phyloP scores from a whole-genome alignment of 2,329 filamentous ascomycete genomes.

The Dothistroma pini region DNA sequence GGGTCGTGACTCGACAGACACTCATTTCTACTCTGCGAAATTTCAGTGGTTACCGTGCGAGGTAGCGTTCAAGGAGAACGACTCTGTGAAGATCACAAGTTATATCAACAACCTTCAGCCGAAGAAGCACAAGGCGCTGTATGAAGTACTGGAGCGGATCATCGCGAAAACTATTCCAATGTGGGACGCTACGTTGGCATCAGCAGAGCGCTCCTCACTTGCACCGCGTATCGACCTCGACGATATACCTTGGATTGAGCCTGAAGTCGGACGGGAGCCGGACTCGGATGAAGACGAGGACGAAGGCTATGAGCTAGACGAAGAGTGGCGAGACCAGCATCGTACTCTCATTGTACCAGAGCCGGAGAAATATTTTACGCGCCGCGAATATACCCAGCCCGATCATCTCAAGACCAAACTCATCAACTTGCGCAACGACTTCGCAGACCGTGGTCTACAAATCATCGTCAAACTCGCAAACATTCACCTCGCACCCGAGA shows the following conservation, averaged over 20 bases:
- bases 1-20: not conserved
- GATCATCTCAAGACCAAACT: not conserved
- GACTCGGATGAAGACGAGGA: slow-evolving; percentile 13
- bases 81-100: slow-evolving; percentile 23
- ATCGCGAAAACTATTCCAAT: slow-evolving; percentile 27
- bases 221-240: slow-evolving; percentile 8
- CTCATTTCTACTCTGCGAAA: slow-evolving; percentile 20
- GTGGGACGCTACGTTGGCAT: slow-evolving; percentile 26
- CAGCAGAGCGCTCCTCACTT: slow-evolving; percentile 2
- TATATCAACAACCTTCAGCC: slow-evolving; percentile 35
- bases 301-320: slow-evolving; percentile 9
- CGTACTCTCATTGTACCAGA: slow-evolving; percentile 13
- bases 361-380: not conserved
- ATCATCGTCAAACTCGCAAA: slow-evolving; percentile 61
- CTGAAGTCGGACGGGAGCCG: slow-evolving; percentile 3
- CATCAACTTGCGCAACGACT: slow-evolving; percentile 31
- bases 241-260: slow-evolving; percentile 9
- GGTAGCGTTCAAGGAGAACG: slow-evolving; percentile 16
- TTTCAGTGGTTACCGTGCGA: slow-evolving; percentile 34
- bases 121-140: slow-evolving; percentile 20
- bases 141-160: slow-evolving; percentile 26
- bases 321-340: slow-evolving; percentile 8
- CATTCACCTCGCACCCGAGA: slow-evolving; percentile 57
- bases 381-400: not conserved
- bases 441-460: slow-evolving; percentile 50